These are phyloP conservation scores for Candida ficus DNA, from an alignment of 805 yeast genomes.

Conservation along the genomic window DNA sequence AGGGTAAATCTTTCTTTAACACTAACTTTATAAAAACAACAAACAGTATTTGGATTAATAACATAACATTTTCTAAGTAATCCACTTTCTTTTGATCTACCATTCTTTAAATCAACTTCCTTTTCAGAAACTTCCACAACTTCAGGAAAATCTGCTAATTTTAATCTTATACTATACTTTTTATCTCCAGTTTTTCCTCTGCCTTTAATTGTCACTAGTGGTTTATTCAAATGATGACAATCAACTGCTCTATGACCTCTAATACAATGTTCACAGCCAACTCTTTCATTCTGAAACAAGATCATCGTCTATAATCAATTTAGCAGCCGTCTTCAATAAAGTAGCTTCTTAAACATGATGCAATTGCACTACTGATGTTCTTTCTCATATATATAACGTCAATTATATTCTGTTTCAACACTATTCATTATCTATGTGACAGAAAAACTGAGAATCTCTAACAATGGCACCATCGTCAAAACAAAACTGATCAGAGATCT, in stretches of 20 bases:
- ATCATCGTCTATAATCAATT: too few relatives aligned
- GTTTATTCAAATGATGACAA: conserved; percentile 6
- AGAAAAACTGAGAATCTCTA: too few relatives aligned
- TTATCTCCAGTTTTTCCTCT: conserved; percentile 2
- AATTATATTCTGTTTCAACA: too few relatives aligned
- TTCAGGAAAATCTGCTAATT: neutral
- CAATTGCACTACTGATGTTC: too few relatives aligned
- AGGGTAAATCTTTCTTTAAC: neutral
- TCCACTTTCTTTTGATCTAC: neutral
- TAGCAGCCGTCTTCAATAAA: too few relatives aligned
- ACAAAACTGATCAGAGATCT: too few relatives aligned
- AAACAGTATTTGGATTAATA: neutral
- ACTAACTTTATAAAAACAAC: neutral
- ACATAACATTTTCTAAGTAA: neutral
- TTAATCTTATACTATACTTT: conserved; percentile 1
- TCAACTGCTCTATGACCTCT: conserved; percentile 9
- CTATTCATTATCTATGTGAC: too few relatives aligned
- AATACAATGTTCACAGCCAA: conserved; percentile 7
- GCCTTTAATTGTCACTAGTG: conserved; percentile 3
- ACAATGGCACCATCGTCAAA: too few relatives aligned
- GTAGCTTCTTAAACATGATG: too few relatives aligned
- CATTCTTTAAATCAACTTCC: neutral
- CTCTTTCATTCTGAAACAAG: conserved; percentile 6
- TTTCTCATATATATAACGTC: too few relatives aligned
- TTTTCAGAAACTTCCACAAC: neutral